A percentile compares a stretch with the other conserved stretches of the same genome.
Conservation (phyloP, 352 stramenopile species). For the Pythium brachiatum region DNA sequence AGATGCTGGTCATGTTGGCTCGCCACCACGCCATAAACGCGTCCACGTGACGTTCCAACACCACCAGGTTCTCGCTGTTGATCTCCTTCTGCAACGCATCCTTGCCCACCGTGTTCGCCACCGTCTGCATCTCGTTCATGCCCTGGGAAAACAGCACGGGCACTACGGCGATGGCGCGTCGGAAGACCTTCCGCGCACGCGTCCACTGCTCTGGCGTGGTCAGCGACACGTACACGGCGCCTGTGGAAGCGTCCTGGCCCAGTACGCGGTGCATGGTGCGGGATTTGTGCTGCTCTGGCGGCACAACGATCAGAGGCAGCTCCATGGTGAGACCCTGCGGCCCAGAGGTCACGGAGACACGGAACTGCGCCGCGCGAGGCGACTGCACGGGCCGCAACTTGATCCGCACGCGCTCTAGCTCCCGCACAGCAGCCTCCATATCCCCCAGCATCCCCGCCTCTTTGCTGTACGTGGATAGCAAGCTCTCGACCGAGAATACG, state of each 20-base stretch:
- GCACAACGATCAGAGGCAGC: conserved; percentile 64
- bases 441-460: conserved; percentile 84
- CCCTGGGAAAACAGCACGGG: conserved; percentile 86
- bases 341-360: conserved; percentile 66
- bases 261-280: conserved; percentile 71
- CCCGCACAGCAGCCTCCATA: conserved; percentile 77
- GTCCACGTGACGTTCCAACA: conserved; percentile 57
- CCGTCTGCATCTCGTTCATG: conserved; percentile 93
- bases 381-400: conserved; percentile 69
- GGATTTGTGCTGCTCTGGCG: conserved; percentile 24
- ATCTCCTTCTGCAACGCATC: conserved; percentile 79
- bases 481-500: conserved; percentile 79
- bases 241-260: conserved; percentile 72
- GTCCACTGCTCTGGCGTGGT: conserved; percentile 41
- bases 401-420: conserved; percentile 64
- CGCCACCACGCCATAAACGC: conserved; percentile 37
- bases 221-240: conserved; percentile 65
- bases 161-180: conserved; percentile 56
- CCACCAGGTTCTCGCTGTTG: conserved; percentile 66
- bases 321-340: conserved; percentile 64
- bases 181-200: conserved; percentile 59
- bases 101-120: conserved; percentile 87
- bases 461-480: conserved; percentile 84
- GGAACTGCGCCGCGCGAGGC: conserved; percentile 57
- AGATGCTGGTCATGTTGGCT: conserved; percentile 35